These are phyloP conservation scores for Leucocoprinus sp. DNA, from an alignment of 768 basidiomycete species.

Conservation along the genomic window DNA sequence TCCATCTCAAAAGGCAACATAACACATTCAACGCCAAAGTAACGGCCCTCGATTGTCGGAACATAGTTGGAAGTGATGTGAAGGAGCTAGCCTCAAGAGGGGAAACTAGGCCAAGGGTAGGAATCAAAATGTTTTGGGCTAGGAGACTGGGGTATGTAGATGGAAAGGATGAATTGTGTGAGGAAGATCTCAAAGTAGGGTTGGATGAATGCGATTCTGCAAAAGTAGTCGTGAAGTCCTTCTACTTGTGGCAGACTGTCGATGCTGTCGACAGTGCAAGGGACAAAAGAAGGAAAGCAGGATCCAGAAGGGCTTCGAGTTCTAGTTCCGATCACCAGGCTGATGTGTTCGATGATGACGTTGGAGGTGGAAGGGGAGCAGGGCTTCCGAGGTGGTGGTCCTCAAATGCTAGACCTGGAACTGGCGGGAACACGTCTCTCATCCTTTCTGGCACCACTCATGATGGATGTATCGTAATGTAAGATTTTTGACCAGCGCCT, in stretches of 20 bases:
- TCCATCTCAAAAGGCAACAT: constrained; percentile 44
- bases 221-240: constrained; percentile 74
- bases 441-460: constrained; percentile 38
- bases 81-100: constrained; percentile 42
- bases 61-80: constrained; percentile 50
- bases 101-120: constrained; percentile 57
- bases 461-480: constrained; percentile 68
- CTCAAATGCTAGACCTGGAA: constrained; percentile 35
- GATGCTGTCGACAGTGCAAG: constrained; percentile 62
- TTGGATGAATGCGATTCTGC: constrained; percentile 76
- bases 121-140: constrained; percentile 71
- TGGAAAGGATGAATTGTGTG: constrained; percentile 46
- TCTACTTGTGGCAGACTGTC: constrained; percentile 81
- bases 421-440: constrained; percentile 44
- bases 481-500: too few species aligned
- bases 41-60: constrained; percentile 71
- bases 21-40: constrained; percentile 42
- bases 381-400: constrained; percentile 44
- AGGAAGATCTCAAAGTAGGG: constrained; percentile 55
- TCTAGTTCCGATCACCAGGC: constrained; percentile 20
- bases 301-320: constrained; percentile 34
- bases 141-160: constrained; percentile 66
- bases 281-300: constrained; percentile 56
- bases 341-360: constrained; percentile 25
- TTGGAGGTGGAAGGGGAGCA: constrained; percentile 16